phyloP scores from a whole-genome alignment of 805 yeast genomes.

The Cyberlindnera petersonii region DNA sequence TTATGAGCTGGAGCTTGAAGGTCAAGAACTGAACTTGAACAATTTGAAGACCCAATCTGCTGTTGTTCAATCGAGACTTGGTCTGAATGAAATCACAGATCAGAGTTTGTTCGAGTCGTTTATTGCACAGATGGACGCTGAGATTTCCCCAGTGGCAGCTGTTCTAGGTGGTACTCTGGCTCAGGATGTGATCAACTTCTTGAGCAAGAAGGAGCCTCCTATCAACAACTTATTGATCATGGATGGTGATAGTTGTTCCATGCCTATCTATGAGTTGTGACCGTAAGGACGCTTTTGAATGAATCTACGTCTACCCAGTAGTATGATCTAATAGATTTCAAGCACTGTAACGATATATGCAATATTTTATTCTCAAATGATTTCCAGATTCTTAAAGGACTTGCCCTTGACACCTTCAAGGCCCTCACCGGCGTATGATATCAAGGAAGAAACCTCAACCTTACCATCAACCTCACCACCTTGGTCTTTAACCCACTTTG shows the following conservation, averaged over 20 bases:
- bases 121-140: conserved; percentile 49
- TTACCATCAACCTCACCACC: conserved; percentile 57
- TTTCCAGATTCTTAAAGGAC: conserved; percentile 28
- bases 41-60: conserved; percentile 31
- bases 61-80: conserved; percentile 35
- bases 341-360: neutral
- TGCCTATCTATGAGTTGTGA: conserved; percentile 67
- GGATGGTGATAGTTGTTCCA: conserved; percentile 66
- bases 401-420: conserved; percentile 53
- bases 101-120: conserved; percentile 40
- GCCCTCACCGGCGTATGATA: conserved; percentile 77
- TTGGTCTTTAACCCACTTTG: conserved; percentile 63
- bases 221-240: conserved; percentile 75
- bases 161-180: conserved; percentile 85
- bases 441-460: conserved; percentile 74
- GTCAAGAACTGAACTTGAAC: conserved; percentile 21
- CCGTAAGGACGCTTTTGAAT: no score
- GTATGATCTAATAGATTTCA: no score
- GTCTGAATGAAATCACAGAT: conserved; percentile 38
- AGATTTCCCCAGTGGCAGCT: conserved; percentile 81
- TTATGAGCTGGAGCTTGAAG: conserved; percentile 39
- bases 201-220: conserved; percentile 75
- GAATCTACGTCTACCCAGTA: no score
- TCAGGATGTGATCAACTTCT: conserved; percentile 82
- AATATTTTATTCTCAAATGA: conserved; percentile 18